These are phyloP conservation scores for Erysimum cheiri DNA, from an alignment of 441 rosid species.

Conservation along the genomic window DNA sequence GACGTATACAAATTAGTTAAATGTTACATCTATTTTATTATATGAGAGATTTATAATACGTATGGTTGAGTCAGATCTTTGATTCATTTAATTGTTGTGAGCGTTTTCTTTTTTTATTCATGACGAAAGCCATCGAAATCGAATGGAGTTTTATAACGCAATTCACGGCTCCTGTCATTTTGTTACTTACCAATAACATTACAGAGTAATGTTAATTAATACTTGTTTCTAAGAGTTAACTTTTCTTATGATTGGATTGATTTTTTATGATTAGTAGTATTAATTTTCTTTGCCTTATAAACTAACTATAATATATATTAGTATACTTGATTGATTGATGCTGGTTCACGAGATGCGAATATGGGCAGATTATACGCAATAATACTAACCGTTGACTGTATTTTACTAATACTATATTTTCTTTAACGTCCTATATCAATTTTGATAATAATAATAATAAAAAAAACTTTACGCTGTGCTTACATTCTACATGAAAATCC, in stretches of 20 bases:
- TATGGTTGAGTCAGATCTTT: slow-evolving; percentile 29
- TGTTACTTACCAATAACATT: slow-evolving; percentile 3
- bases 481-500: background rate
- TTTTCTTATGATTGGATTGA: background rate
- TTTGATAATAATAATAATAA: background rate
- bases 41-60: slow-evolving; percentile 20
- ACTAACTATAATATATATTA: too few species aligned
- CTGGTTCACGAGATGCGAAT: slow-evolving; percentile 4
- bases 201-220: background rate
- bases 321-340: background rate
- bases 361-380: slow-evolving; percentile 19
- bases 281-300: background rate
- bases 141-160: background rate
- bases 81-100: slow-evolving; percentile 35
- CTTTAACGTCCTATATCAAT: background rate
- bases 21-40: background rate
- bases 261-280: background rate
- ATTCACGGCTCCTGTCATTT: slow-evolving; percentile 21
- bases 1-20: slow-evolving; percentile 10
- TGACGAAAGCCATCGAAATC: slow-evolving; percentile 25
- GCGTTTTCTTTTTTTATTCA: slow-evolving; percentile 32
- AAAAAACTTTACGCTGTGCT: too few species aligned
- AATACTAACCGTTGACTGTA: slow-evolving; percentile 6
- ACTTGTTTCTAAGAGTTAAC: background rate
- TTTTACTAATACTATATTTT: background rate